Evolutionary conservation across 306 rosid genomes (phyloP), one percentile per base, ranked within the genome.

Genomic region (Sechiopsis laciniata): DNA sequence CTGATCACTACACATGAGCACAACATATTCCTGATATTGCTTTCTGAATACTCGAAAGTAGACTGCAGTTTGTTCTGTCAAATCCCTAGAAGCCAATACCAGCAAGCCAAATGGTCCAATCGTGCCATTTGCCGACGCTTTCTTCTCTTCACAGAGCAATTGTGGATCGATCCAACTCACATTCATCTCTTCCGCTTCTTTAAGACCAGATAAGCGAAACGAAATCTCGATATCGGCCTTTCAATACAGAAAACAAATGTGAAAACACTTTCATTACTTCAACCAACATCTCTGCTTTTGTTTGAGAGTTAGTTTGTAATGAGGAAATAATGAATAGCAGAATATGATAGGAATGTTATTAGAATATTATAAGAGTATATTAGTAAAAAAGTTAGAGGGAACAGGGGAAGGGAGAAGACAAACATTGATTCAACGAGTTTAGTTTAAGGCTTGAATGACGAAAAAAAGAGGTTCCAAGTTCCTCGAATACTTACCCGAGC

Each of bases 1-100:
- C 24, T 83, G 87, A 67, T 88, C 96, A 69, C 88, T 90, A 75
- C 96, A 88, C 94, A 90, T 88, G 10, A 90, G 68, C 75, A 89
- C 87, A 10, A 78, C 45, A 71, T 82, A 86, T 76, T 74, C 29
- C 13, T 68, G 40, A 21, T 82, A 15, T 69, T 11, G 76, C 82
- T 74, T 76, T 50, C 74, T 84, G 62, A 75, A 88, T 52, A 87
- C 58, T 22, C 76, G 63, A 59, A 87, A 87, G 84, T 70, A 85
- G 54, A 90, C 48, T 9, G 84, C 83, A 55, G 92, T 90, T 7
- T 86, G 81, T 71, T 90, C 90, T 55, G 74, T 37, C 61, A 76
- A 79, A 56, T 84, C 84, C 64, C 81, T 52, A 52, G 92, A 87
- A 40, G 85, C 96, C 72, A 90, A 79, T 71, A 79, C 85, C 65